Evolutionary conservation across 805 yeast genomes (phyloP).

Genomic region (Helenozyma baotianmanensis): DNA sequence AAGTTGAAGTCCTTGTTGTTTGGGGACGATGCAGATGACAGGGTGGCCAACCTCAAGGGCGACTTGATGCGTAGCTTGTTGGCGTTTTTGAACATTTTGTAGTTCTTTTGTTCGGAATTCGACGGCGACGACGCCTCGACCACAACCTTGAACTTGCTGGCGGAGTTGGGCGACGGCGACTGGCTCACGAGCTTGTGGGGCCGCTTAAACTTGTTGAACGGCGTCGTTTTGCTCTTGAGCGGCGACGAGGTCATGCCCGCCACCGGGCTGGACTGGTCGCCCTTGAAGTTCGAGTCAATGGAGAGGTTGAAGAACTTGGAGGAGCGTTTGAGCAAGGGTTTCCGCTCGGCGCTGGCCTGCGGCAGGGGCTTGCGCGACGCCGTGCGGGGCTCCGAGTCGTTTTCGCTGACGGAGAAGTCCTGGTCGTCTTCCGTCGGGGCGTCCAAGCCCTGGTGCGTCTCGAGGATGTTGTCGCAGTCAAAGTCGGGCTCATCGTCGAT

Average conservation of each 20-base stretch:
- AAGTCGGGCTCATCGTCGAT: constrained; percentile 15
- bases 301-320: constrained; percentile 39
- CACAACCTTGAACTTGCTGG: constrained; percentile 10
- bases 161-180: constrained; percentile 35
- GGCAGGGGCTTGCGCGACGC: too few relatives aligned
- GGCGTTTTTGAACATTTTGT: constrained; percentile 33
- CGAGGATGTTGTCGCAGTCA: constrained; percentile 15
- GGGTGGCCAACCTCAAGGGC: constrained; percentile 17
- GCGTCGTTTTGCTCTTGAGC: constrained; percentile 10
- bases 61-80: constrained; percentile 30
- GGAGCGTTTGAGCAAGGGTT: constrained; percentile 30
- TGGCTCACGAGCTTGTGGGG: constrained; percentile 42
- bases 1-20: constrained; percentile 9
- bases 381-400: constrained; percentile 1
- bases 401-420: too few relatives aligned
- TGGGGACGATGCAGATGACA: constrained; percentile 11
- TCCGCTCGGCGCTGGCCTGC: not conserved
- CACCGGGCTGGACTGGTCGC: constrained; percentile 14
- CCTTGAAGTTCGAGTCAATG: constrained; percentile 26
- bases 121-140: constrained; percentile 10
- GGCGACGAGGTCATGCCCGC: constrained; percentile 13
- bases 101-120: constrained; percentile 8
- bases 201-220: constrained; percentile 33
- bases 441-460: not conserved
- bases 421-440: constrained; percentile 10